Evolutionary conservation across 805 yeast genomes (phyloP), one percentile per base, ranked within the genome.

Genomic region (Diddensiella caesifluorescens): DNA sequence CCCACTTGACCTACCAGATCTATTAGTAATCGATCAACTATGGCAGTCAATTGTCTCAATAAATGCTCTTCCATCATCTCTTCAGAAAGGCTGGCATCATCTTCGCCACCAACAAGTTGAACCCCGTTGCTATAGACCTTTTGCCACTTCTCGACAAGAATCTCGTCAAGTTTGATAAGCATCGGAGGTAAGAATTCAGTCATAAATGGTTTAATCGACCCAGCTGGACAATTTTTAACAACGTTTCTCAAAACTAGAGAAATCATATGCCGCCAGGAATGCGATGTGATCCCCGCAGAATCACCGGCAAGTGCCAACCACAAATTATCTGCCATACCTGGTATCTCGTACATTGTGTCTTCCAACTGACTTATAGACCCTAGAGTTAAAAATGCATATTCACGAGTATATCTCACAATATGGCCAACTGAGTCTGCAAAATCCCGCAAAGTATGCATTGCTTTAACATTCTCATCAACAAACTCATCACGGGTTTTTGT

Each of bases 391-490:
- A 88, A 84, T 2, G 96, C 95, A 60, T 94, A 92, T 62, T 92
- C 98, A 51, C 98, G 75, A 0, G 98, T 92, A 57, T 94, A 92
- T 54, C 98, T 72, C 12, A 92, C 81, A 55, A 87, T 85, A 61
- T 92, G 97, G 13, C 98, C 99, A 10, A 92, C 95, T 10, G 95
- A 83, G 60, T 94, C 97, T 0, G 98, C 97, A 70, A 92, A 92
- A 64, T 92, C 98, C 51, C 97, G 74, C 44, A 92, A 66, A 0
- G 98, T 89, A 49, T 83, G 83, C 69, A 92, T 86, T 0, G 98
- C 97, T 58, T 83, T 87, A 44, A 86, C 95, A 55, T 80, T 88
- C 58, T 92, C 97, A 58, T 85, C 95, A 49, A 92, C 81, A 52
- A 92, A 94, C 25, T 92, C 88, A 59, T 92, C 97, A 55, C 86